Percentiles rank a stretch among this genome's conserved stretches.
These are phyloP conservation scores for Aspergillus tamarii DNA, from an alignment of 2,329 filamentous ascomycete species.

Conservation along the genomic window DNA sequence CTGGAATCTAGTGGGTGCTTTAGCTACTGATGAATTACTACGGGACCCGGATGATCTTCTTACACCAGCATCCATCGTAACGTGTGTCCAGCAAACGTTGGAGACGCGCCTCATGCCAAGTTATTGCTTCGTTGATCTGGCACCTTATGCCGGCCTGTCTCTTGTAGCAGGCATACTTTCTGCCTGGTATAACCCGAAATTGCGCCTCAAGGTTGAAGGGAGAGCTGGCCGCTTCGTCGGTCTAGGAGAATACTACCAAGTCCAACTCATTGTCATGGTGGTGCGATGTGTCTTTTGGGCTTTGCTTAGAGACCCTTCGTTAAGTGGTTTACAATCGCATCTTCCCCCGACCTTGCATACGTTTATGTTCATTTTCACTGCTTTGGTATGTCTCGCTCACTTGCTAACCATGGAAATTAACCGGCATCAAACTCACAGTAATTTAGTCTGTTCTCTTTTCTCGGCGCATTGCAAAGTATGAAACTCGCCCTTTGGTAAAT, in stretches of 20 bases:
- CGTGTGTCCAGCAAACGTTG: slow-evolving; percentile 26
- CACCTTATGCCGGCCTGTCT: slow-evolving; percentile 40
- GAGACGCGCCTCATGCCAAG: slow-evolving; percentile 25
- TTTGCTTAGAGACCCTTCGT: slow-evolving; percentile 43
- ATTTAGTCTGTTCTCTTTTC: slow-evolving; percentile 42
- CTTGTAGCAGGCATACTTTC: slow-evolving; percentile 48
- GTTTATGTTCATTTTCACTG: slow-evolving; percentile 44
- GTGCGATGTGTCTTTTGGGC: slow-evolving; percentile 49
- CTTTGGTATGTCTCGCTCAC: slow-evolving; percentile 35
- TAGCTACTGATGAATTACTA: slow-evolving; percentile 26
- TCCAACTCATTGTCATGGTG: slow-evolving; percentile 50
- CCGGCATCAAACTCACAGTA: slow-evolving; percentile 23
- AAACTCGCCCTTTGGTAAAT: slow-evolving; percentile 45
- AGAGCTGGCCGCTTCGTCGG: slow-evolving; percentile 45
- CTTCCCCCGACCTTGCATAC: slow-evolving; percentile 41
- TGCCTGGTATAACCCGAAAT: slow-evolving; percentile 55
- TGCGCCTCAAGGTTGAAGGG: slow-evolving; percentile 48
- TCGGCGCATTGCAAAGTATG: slow-evolving; percentile 41
- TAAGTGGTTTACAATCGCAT: slow-evolving; percentile 34
- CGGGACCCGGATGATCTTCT: slow-evolving; percentile 16
- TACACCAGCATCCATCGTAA: slow-evolving; percentile 23
- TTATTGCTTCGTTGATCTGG: slow-evolving; percentile 34
- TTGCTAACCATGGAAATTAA: not conserved
- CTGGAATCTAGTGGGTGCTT: slow-evolving; percentile 45
- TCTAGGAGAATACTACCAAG: slow-evolving; percentile 50